Evolutionary conservation across 129 eudicot species (phyloP), one percentile per base, ranked within the genome.

Genomic region (Tanacetum coccineum): DNA sequence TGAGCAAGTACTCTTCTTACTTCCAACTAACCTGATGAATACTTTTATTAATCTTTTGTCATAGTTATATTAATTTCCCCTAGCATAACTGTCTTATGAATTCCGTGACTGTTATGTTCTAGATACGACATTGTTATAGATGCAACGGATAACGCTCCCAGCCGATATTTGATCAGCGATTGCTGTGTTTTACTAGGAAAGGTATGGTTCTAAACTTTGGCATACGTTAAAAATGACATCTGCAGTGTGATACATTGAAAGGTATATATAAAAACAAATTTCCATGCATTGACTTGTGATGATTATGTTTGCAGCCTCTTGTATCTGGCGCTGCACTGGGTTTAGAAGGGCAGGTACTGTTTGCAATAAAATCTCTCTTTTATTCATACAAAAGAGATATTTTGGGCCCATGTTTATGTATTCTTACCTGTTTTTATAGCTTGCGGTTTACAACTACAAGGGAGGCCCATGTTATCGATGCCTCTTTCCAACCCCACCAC

Each of bases 401-500:
- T n/a, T 13, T 69, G 49, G 46, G 6, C 14, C 48, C 59, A 68
- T 63, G 52, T 36, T 0, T 6, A 36, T 59, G 40, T 61, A n/a
- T 17, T 15, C 72, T 66, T 2, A 45, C 53, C 30, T 64, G 2
- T 55, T 54, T 59, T 15, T 73, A 61, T 59, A 93, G 99, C 99
- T 93, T 14, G 87, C 99, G 30, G 95, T 93, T 61, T 93, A 93
- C 83, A 93, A 93, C 72, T 89, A 93, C 76, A 82, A 89, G 40
- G 96, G 96, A 63, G 99, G 99, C 40, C 99, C 99, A 46, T 93
- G 99, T 77, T 93, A 93, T 74, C 87, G 99, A 55, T 93, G 99
- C 74, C 82, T 93, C 26, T 93, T 89, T 81, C 99, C 99, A 59
- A 82, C 85, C 72, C 93, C 96, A 51, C 99, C 96, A 59, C 99